A percentile compares a stretch with the other conserved stretches of the same genome.
phyloP scores from a whole-genome alignment of 2,329 filamentous ascomycete species.

The Alternaria sp. region DNA sequence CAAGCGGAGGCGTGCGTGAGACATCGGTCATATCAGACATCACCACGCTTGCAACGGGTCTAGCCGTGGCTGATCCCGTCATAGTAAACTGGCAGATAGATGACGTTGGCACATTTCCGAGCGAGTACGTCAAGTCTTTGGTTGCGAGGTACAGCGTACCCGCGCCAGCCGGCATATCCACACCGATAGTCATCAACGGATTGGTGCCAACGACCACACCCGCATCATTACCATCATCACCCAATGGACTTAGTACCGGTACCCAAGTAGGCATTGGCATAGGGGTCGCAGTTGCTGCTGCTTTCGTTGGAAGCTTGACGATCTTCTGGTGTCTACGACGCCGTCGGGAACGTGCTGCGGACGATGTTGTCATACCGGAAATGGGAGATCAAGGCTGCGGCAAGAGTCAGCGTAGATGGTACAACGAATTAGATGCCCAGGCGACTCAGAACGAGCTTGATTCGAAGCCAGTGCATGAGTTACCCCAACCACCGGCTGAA shows the following conservation, averaged over 20 bases:
- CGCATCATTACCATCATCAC: not conserved
- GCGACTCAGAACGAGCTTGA: constrained; percentile 3
- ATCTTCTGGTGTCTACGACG: not conserved
- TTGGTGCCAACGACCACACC: not conserved
- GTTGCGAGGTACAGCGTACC: not conserved
- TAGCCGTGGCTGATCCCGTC: not conserved
- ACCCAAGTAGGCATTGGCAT: not conserved
- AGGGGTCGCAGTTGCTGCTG: not conserved
- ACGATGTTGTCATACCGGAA: not conserved
- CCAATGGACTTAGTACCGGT: not conserved
- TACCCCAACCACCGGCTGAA: constrained; percentile 8
- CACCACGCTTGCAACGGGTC: not conserved
- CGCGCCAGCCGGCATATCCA: not conserved
- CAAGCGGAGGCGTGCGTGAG: not conserved
- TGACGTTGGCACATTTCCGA: not conserved
- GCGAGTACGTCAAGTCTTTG: not conserved
- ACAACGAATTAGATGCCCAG: not conserved
- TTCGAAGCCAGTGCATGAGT: constrained; percentile 8
- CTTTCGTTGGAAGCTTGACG: not conserved
- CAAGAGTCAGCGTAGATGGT: not conserved
- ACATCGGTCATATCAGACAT: not conserved
- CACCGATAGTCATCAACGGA: not conserved
- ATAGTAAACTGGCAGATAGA: not conserved
- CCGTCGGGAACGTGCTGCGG: not conserved
- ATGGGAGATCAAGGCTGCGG: not conserved